These are phyloP conservation scores for Pyropia haitanensis DNA, from an alignment of 23 red algal species.

Conservation along the genomic window DNA sequence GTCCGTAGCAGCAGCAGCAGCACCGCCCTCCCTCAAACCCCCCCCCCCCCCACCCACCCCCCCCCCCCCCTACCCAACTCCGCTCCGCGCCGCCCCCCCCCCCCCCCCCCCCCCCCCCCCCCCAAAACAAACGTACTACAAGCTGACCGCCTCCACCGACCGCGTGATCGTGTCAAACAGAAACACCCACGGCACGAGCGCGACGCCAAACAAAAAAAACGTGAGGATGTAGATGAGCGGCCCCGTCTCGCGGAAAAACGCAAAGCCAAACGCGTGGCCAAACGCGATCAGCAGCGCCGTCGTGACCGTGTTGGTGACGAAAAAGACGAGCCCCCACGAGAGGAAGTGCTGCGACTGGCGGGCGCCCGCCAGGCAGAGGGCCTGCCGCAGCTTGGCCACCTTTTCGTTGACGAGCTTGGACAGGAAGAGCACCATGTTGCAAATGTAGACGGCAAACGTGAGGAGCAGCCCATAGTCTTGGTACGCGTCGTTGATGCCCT, in stretches of 20 bases:
- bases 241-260: conserved; percentile 43
- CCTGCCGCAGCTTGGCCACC: conserved; percentile 57
- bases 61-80: too few species aligned
- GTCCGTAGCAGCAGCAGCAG: too few species aligned
- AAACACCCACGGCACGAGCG: conserved; percentile 65
- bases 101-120: too few species aligned
- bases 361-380: conserved; percentile 62
- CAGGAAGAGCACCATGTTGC: conserved; percentile 72
- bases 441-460: conserved; percentile 64
- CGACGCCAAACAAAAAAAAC: conserved; percentile 62
- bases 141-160: conserved; percentile 16
- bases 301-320: conserved; percentile 30
- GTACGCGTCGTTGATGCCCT: conserved; percentile 42
- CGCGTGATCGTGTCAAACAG: conserved; percentile 38
- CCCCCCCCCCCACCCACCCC: too few species aligned
- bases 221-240: conserved; percentile 73
- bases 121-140: too few species aligned
- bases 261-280: conserved; percentile 69
- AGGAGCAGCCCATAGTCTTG: conserved; percentile 59
- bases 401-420: conserved; percentile 65
- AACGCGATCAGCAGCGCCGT: conserved; percentile 56
- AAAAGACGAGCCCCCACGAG: conserved; percentile 52
- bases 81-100: too few species aligned
- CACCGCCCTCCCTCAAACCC: too few species aligned
- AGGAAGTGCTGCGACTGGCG: conserved; percentile 64